phyloP scores from a whole-genome alignment of 2,329 filamentous ascomycete species.

The Pyrenochaeta sp. region DNA sequence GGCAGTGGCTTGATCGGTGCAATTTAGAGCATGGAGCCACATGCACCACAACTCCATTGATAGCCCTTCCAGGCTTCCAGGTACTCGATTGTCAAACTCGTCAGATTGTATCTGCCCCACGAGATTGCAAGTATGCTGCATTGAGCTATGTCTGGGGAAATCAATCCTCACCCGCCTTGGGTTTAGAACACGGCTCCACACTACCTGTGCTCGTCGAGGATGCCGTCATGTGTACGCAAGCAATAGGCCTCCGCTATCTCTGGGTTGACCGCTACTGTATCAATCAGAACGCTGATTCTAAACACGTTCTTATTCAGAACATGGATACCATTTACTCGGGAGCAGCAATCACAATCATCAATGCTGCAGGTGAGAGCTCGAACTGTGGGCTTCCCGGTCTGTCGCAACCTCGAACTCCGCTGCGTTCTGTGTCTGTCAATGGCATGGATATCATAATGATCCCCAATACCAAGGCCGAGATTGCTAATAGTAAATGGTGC shows the following conservation, averaged over 20 bases:
- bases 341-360: conserved; percentile 17
- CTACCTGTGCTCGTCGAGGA: conserved; percentile 2
- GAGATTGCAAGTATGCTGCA: not conserved
- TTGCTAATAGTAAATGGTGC: not conserved
- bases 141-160: conserved; percentile 7
- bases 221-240: conserved; percentile 1
- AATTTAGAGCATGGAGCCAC: not conserved
- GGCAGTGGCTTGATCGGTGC: not conserved
- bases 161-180: not conserved
- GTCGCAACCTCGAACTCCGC: not conserved
- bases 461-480: not conserved
- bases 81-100: conserved; percentile 7
- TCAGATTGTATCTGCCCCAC: not conserved
- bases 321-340: conserved; percentile 20
- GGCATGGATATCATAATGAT: not conserved
- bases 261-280: conserved; percentile 14
- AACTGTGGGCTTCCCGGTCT: conserved; percentile 11
- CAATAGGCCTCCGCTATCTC: conserved; percentile 1
- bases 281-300: conserved; percentile 1
- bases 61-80: conserved; percentile 2
- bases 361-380: conserved; percentile 5
- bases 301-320: conserved; percentile 8
- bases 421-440: not conserved
- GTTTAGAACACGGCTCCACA: not conserved
- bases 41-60: not conserved